Base-by-base conservation (phyloP, 768 basidiomycete genomes). In the Russula dissimulans region DNA sequence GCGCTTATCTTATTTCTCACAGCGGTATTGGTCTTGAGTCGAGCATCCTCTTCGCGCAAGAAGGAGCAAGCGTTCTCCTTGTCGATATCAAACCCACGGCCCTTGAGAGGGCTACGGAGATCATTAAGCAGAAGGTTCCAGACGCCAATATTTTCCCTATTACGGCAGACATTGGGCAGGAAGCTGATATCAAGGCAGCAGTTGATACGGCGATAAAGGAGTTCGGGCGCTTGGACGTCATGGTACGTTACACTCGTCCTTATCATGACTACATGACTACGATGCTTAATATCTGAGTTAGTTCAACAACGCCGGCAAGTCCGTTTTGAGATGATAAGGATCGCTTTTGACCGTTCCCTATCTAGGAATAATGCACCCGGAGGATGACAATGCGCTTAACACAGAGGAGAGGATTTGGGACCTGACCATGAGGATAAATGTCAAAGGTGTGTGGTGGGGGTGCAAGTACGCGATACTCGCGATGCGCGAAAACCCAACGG, bases 361-460 rank as follows among this genome's bases (percentile, higher is more conserved):
- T 60, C 42, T 63, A 85, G 95, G 95, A n/a, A 95, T 99, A 69
- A 99, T 99, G 97, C 97, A 97, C 71, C 86, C 92, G 17, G 83
- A 78, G 10, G 95, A 99, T 67, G 95, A 97, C 70, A 86, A 93
- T 70, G 97, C 95, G 12, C 77, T 97, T 69, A 95, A 92, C 72
- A 99, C 97, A 17, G 93, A 95, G 70, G 97, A 99, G 74, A 82
- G 80, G 53, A 92, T 98, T 73, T 99, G 97, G 95, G 90, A 91
- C 70, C 77, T 92, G 59, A 92, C 90, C 2, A 90, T 90, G 86
- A 81, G 86, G 64, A 85, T 97, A 77, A 98, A 98, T 72, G 83
- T 95, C 69, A 99, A 98, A 75, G 97, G 97, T 54, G 97, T 98
- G 61, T 98, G 95, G 97, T 99, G 88, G 86, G 97, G 97, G 36